Base-by-base conservation (phyloP, 1,139 yeast genomes). In the Scheffersomyces stambukii region DNA sequence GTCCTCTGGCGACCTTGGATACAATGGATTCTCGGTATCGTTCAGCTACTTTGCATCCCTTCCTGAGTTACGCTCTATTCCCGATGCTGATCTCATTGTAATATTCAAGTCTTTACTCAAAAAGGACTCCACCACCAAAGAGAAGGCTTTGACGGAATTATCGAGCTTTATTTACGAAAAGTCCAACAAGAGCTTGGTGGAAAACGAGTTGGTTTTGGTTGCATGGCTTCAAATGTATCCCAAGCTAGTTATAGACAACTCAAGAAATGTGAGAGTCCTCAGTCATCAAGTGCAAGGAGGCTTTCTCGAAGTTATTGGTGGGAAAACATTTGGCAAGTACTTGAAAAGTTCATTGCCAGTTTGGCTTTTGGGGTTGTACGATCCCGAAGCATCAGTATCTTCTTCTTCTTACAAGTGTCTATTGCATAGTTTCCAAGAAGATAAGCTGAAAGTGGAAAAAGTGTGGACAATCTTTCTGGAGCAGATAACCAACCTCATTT, bases 181-280 rank as follows among this genome's bases (percentile, higher is more conserved):
- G 3, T 32, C 37, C 2, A 29, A 38, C 19, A 20, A 29, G 2
- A n/a, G n/a, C n/a, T 23, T 31, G 16, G 28, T 30, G 3, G 44
- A 52, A 4, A 71, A 75, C 37, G 80, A 81, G 26, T 42, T 73
- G 35, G 68, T 72, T 3, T 47, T 78, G 6, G 59, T 73, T 6
- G 70, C 86, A 3, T 88, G 95, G 95, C 65, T 83, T 19, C 95
- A 85, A 50, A 43, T 84, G 24, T 89, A 84, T 46, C 81, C 96
- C 1, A 85, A 86, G 46, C 57, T 88, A 23, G 70, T 91, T 4
- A 66, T 81, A 8, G 94, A 83, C 40, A 75, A 75, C 33, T 75
- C 89, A 3, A 73, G 81, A 42, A 56, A 60, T 11, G 85, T 85
- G 2, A 65, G 96, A 33, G 38, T 58, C 4, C 49, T 68, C 19